phyloP scores from a whole-genome alignment of 495 filamentous ascomycete genomes.

The Evernia prunastri region DNA sequence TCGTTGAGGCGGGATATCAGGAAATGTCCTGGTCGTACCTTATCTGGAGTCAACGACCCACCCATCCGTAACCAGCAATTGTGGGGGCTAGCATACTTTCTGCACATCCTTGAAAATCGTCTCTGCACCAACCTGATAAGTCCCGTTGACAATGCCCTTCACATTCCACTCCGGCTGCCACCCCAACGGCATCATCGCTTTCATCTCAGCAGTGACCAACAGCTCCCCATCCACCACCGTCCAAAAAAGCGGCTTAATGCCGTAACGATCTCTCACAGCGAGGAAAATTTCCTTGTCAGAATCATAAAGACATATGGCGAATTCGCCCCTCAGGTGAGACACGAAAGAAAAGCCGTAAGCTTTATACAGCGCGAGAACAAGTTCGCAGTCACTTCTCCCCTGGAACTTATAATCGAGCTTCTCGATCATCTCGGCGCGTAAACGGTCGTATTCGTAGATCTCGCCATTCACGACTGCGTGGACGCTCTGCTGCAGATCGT shows the following conservation, averaged over 20 bases:
- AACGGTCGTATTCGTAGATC: slow-evolving; percentile 44
- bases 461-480: slow-evolving; percentile 53
- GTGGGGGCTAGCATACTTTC: slow-evolving; percentile 22
- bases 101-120: slow-evolving; percentile 43
- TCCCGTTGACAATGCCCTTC: slow-evolving; percentile 32
- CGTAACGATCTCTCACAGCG: slow-evolving; percentile 45
- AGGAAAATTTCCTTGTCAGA: slow-evolving; percentile 34
- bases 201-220: slow-evolving; percentile 40
- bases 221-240: slow-evolving; percentile 34
- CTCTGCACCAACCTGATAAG: slow-evolving; percentile 35
- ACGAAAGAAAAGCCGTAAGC: slow-evolving; percentile 41
- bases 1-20: slow-evolving; percentile 25
- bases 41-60: too few species aligned
- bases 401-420: slow-evolving; percentile 37
- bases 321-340: slow-evolving; percentile 44
- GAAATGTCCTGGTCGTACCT: slow-evolving; percentile 35
- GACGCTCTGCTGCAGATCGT: slow-evolving; percentile 33
- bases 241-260: slow-evolving; percentile 49
- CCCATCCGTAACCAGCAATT: background rate
- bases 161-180: slow-evolving; percentile 48
- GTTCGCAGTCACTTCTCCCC: slow-evolving; percentile 40
- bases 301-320: slow-evolving; percentile 46
- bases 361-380: slow-evolving; percentile 46
- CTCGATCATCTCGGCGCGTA: slow-evolving; percentile 32
- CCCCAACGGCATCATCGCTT: slow-evolving; percentile 41